These are phyloP conservation scores for Salvia sclarea DNA, from an alignment of 305 asterid species.

Conservation along the genomic window DNA sequence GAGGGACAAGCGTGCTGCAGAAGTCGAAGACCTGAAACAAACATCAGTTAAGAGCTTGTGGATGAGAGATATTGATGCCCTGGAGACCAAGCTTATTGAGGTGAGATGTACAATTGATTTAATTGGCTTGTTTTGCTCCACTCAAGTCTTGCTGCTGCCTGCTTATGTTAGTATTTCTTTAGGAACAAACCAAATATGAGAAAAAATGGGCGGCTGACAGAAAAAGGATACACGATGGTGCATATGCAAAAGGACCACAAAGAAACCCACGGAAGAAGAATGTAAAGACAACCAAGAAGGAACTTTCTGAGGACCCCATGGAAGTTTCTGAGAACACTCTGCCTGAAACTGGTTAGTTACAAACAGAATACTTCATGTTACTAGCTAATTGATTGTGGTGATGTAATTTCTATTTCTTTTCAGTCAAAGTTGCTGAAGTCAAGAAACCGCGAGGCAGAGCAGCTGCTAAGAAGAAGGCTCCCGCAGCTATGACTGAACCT, in stretches of 20 bases:
- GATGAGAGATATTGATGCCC: conserved; percentile 76
- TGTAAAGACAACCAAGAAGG: conserved; percentile 53
- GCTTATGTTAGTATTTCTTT: conserved; percentile 27
- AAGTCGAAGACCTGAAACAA: conserved; percentile 65
- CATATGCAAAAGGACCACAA: conserved; percentile 38
- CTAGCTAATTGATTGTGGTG: background rate
- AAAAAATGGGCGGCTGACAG: conserved; percentile 48
- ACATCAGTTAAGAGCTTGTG: conserved; percentile 70
- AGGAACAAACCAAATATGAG: conserved; percentile 63
- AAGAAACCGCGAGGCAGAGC: conserved; percentile 68
- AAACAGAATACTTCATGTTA: background rate
- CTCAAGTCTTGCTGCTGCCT: conserved; percentile 1
- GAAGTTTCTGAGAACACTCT: conserved; percentile 52
- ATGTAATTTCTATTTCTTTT: conserved; percentile 4
- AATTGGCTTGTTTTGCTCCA: background rate
- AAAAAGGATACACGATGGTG: conserved; percentile 43
- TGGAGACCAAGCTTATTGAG: conserved; percentile 57
- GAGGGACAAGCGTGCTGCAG: conserved; percentile 61
- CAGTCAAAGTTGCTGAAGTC: conserved; percentile 51
- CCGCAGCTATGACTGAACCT: no score
- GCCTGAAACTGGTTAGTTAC: conserved; percentile 56
- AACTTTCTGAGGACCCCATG: conserved; percentile 52
- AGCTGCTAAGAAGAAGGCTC: conserved; percentile 76
- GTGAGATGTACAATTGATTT: conserved; percentile 43
- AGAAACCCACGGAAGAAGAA: conserved; percentile 56